These are phyloP conservation scores for Tilletia horrida DNA, from an alignment of 1,284 basidiomycete genomes.

Conservation along the genomic window DNA sequence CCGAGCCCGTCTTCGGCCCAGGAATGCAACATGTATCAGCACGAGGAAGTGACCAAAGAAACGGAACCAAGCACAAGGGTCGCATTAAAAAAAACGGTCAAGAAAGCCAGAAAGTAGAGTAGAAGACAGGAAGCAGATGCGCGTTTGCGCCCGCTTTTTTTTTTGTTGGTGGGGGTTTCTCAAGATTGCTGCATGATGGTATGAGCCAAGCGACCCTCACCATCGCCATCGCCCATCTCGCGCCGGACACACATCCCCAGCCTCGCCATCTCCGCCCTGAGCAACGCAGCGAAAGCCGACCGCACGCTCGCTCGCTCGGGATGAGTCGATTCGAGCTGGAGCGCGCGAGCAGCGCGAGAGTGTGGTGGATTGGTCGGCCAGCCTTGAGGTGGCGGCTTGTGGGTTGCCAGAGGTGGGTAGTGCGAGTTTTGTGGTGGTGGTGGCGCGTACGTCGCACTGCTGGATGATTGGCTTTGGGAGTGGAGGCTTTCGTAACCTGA, in stretches of 20 bases:
- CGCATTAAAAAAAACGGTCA: too few species aligned
- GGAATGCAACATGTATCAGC: too few species aligned
- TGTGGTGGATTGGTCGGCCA: neutral
- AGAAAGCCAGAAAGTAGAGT: too few species aligned
- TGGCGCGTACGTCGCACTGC: neutral
- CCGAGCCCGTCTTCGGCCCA: too few species aligned
- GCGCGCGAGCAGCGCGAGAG: neutral
- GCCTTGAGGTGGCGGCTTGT: conserved; percentile 6
- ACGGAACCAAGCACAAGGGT: too few species aligned
- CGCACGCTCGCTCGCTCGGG: neutral
- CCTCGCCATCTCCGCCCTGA: neutral
- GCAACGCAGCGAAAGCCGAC: neutral
- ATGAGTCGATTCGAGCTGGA: neutral
- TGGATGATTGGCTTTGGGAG: neutral
- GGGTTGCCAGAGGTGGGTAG: neutral
- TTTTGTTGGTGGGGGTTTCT: too few species aligned
- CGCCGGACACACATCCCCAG: neutral
- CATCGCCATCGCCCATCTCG: conserved; percentile 9
- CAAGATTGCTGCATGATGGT: conserved; percentile 3
- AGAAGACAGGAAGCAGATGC: too few species aligned
- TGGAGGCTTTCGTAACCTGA: neutral
- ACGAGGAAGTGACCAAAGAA: too few species aligned
- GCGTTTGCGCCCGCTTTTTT: too few species aligned
- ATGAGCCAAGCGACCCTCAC: conserved; percentile 10
- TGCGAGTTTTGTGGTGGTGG: neutral